A percentile compares a stretch with the other conserved stretches of the same genome.
Conservation (phyloP, 257 asterid species). For the Solanum tarapatanum region DNA sequence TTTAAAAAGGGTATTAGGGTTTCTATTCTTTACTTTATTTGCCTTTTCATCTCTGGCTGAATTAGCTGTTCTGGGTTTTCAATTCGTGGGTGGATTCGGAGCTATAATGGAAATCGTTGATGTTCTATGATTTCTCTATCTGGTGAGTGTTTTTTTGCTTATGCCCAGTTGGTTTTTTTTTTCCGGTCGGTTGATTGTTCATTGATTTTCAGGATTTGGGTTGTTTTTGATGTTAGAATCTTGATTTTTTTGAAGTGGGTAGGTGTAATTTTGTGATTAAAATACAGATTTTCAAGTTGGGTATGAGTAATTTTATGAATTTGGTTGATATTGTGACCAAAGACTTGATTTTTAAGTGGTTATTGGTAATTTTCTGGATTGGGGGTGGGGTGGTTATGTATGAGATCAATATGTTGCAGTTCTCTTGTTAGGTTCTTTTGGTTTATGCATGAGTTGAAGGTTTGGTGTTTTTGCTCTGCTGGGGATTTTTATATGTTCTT, state of each 20-base stretch:
- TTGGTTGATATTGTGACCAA: not conserved
- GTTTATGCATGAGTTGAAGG: not conserved
- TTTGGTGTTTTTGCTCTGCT: not conserved
- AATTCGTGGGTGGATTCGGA: constrained; percentile 24
- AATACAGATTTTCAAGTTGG: not conserved
- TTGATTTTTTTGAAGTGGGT: not conserved
- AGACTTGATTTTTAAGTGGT: not conserved
- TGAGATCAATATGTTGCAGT: not conserved
- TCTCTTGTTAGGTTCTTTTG: not conserved
- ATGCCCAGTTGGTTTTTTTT: not conserved
- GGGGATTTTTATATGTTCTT: not conserved
- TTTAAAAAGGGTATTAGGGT: constrained; percentile 13
- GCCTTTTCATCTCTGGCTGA: not conserved
- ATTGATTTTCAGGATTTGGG: not conserved
- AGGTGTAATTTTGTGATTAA: not conserved
- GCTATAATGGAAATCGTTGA: constrained; percentile 8
- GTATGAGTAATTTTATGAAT: not conserved
- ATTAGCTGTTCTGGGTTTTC: not conserved
- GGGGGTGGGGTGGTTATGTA: not conserved
- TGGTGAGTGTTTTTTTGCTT: constrained; percentile 16
- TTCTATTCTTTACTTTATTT: constrained; percentile 15
- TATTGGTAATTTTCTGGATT: not conserved
- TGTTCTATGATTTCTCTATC: constrained; percentile 33
- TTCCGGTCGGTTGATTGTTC: constrained; percentile 1
- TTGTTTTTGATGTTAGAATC: not conserved